Conservation (phyloP, 73 alveolate species). For the Symbiodinium pilosum region DNA sequence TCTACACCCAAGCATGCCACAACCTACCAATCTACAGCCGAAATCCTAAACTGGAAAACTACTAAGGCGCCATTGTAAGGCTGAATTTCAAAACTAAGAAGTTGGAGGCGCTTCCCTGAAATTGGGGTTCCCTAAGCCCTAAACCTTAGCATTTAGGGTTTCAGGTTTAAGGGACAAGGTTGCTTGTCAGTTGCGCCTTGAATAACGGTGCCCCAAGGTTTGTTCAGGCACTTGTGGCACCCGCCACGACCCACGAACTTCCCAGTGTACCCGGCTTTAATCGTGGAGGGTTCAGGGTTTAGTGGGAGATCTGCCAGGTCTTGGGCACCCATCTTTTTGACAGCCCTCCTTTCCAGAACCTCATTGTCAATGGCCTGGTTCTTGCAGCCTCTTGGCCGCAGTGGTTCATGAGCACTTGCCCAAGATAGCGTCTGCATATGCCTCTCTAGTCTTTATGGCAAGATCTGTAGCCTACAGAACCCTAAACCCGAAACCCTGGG, state of each 20-base stretch:
- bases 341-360: slow-evolving; percentile 99
- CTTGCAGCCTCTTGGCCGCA: slow-evolving; percentile 29
- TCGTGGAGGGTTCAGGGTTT: too few relatives aligned
- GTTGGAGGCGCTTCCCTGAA: background rate
- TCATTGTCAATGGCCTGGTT: slow-evolving; percentile 99
- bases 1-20: background rate
- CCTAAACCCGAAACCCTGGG: background rate
- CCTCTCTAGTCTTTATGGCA: background rate
- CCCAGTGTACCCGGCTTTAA: too few relatives aligned
- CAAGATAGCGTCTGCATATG: too few relatives aligned
- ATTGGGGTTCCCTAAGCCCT: background rate
- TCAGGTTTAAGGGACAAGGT: too few relatives aligned
- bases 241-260: too few relatives aligned
- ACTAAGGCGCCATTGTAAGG: background rate
- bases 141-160: too few relatives aligned
- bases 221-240: too few relatives aligned
- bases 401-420: too few relatives aligned
- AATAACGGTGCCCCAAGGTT: too few relatives aligned
- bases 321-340: slow-evolving; percentile 98
- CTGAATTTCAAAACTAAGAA: background rate
- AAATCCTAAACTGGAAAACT: background rate
- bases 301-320: slow-evolving; percentile 33
- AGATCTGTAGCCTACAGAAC: background rate
- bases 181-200: too few relatives aligned
- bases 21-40: background rate